Evolutionary conservation across 2,329 filamentous ascomycete species (phyloP), one percentile per base, ranked within the genome.

Genomic region (Nothopassalora personata): DNA sequence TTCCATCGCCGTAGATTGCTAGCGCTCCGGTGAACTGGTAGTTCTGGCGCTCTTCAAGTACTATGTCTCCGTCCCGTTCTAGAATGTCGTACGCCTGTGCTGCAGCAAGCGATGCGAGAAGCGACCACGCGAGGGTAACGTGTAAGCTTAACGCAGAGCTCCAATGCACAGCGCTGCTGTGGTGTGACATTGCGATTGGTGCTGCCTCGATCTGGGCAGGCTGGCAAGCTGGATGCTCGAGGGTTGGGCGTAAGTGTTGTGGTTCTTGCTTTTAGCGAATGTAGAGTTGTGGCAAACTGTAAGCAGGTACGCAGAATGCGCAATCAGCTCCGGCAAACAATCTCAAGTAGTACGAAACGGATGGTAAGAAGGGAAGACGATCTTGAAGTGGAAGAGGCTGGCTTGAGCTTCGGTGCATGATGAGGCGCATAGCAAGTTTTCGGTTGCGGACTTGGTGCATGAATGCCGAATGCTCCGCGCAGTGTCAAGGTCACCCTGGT

Each of bases 1-100:
- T 45, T 31, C 56, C 56, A 28, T 53, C 51, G 2, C 56, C 56
- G 45, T 58, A 58, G 27, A 58, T 58, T 31, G 56, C 56, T 27
- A 66, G 43, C 11, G 69, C 68, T 49, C 71, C 71, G 39, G 66
- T 66, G 62, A 72, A 72, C 60, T 70, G 67, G 56, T 65, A 68
- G 55, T 66, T 66, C 23, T 65, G 59, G 23, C 60, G 58, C 53
- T 64, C 53, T 55, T 64, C 63, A 34, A 62, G 59, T 43, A 54
- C 52, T 31, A 23, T 51, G 4, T 50, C 56, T 36, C 51, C 56
- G 13, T 54, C 56, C 13, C 30, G 28, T 54, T 58, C 56, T 30
- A 43, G 3, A 11, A 58, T 58, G 5, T 36, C 19, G 45, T 54
- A 58, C 34, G 54, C 48, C 34, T 56, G 60, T 30, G 43, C 57